Evolutionary conservation across 257 asterid species (phyloP), one percentile per base, ranked within the genome.

Genomic region (Forsythia suspensa): DNA sequence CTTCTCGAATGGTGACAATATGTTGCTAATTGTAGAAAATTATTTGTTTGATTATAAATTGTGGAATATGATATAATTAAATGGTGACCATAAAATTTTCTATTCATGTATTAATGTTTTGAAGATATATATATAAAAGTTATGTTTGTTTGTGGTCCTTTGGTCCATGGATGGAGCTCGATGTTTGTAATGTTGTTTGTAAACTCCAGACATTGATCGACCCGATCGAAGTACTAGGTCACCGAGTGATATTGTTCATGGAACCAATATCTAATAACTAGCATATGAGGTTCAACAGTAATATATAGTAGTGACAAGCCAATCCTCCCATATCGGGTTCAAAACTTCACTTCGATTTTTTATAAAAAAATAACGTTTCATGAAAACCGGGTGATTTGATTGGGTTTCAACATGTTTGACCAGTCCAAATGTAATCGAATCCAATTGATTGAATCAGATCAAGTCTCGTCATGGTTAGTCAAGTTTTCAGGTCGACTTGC

Each of bases 71-170:
- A 81, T 73, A 70, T 74, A 81, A 76, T 73, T 74, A 70, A 70
- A 78, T 42, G 37, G 84, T 77, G 84, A 78, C 80, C 76, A 29
- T 77, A 73, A 73, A 63, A 76, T 72, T 73, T 68, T 11, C 52
- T 0, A 77, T n/a, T 66, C 75, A 75, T 41, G 66, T 71, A 70
- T 75, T 12, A 72, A 38, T 65, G 42, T 5, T 11, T 75, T 55
- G 73, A 48, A 80, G 72, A 79, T 61, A 78, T 55, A 61, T 29
- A 75, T 75, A 7, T 10, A 18, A 6, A 57, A n/a, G 75, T 46
- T 69, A 41, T 77, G 79, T 65, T 73, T 76, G 67, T 48, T 77
- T 44, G 80, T 43, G 52, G 78, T 29, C 77, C 55, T 61, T 10
- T 44, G 37, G 78, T 80, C 78, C 77, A 80, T 24, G 44, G 75